Conservation (phyloP, 164 flowering plant species). For the Hamamelis virginiana region DNA sequence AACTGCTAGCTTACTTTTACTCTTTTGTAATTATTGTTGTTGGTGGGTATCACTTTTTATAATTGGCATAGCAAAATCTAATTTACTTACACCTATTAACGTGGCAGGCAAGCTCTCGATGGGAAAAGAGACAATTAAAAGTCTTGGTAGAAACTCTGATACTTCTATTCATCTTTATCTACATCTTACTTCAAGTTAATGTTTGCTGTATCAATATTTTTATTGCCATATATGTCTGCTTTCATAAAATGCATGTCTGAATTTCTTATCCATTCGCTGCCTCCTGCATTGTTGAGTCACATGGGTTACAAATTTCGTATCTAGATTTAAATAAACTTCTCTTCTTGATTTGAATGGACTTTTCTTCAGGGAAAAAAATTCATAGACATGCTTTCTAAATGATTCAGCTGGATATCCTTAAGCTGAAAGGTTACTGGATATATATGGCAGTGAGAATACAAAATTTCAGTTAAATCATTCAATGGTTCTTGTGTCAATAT, state of each 20-base stretch:
- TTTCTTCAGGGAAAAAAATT: neutral
- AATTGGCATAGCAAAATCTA: neutral
- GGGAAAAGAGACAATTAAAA: constrained; percentile 91
- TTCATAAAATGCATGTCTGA: too few relatives aligned
- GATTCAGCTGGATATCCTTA: neutral
- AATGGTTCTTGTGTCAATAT: too few relatives aligned
- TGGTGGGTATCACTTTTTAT: neutral
- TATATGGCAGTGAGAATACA: neutral
- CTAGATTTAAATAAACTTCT: neutral
- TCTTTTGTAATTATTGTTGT: neutral
- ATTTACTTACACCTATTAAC: neutral
- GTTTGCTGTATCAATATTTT: neutral
- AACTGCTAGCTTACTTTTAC: neutral
- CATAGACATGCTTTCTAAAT: neutral
- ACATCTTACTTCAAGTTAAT: neutral
- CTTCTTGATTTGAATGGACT: neutral
- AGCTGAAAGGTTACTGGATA: neutral
- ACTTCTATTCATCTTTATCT: neutral
- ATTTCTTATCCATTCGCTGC: too few relatives aligned
- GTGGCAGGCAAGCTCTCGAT: constrained; percentile 78
- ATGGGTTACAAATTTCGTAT: neutral
- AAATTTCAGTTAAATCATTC: neutral
- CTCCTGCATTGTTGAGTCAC: neutral
- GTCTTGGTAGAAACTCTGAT: constrained; percentile 60
- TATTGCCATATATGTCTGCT: too few relatives aligned